These are phyloP conservation scores for Salix udensis DNA, from an alignment of 345 rosid genomes.

Conservation along the genomic window DNA sequence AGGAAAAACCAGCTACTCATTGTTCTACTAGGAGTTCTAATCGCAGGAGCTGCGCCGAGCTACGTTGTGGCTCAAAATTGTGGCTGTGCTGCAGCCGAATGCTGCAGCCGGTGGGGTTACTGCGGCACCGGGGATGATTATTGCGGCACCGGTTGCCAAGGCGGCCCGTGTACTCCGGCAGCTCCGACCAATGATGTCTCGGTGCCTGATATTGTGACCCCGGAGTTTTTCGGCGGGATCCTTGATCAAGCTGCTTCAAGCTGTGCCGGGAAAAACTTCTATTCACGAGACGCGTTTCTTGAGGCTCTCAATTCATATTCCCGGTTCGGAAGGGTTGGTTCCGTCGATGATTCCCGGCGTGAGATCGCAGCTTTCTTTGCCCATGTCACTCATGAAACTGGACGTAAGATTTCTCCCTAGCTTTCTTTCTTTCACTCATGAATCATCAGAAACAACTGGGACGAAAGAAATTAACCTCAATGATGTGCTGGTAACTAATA, in stretches of 20 bases:
- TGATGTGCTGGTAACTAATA: too few relatives aligned
- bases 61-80: constrained; percentile 6
- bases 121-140: neutral
- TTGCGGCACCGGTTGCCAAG: constrained; percentile 3
- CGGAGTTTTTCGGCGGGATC: constrained; percentile 8
- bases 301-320: constrained; percentile 14
- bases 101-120: constrained; percentile 14
- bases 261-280: constrained; percentile 49
- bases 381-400: constrained; percentile 48
- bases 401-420: constrained; percentile 28
- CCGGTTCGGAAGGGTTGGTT: constrained; percentile 15
- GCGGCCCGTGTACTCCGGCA: constrained; percentile 1
- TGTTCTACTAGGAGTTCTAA: neutral
- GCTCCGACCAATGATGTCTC: neutral
- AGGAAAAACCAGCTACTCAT: neutral
- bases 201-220: constrained; percentile 5
- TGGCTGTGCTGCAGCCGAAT: constrained; percentile 1
- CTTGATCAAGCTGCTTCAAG: constrained; percentile 7
- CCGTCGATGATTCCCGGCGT: constrained; percentile 28
- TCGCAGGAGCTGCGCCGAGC: neutral
- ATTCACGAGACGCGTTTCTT: constrained; percentile 25
- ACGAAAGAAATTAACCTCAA: too few relatives aligned
- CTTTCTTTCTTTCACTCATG: neutral
- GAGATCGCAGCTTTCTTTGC: constrained; percentile 54
- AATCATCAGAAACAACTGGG: neutral